Base-by-base conservation (phyloP, 208 protist genomes). In the Acanthamoeba rhysodes region DNA sequence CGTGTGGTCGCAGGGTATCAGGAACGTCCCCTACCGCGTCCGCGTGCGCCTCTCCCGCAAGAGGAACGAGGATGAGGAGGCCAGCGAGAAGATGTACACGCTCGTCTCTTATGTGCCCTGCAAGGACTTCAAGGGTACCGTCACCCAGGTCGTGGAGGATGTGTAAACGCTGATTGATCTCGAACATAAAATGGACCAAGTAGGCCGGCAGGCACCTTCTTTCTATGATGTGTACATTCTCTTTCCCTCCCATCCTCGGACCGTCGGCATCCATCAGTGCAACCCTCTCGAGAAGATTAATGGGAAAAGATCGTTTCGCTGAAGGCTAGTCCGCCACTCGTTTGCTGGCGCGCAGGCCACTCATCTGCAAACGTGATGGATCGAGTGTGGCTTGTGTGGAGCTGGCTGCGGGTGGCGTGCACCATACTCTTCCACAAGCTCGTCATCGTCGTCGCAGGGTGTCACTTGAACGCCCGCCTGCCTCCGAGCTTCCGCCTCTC, bases 1-100 rank as follows among this genome's bases (percentile, higher is more conserved):
- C 97, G 95, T 99, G 91, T 99, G 99, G 99, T 98, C 98, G 96
- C 98, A 99, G 97, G 99, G 99, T 95, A 97, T 99, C 90, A 97
- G 97, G 64, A 98, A 98, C 74, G 97, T 98, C 37, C 99, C 99
- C 82, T 96, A 98, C 97, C 98, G 99, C 94, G 98, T 99, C 34
- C 99, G 99, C 95, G 98, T 99, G 34, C 96, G 98, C 91, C 97
- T 99, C 74, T 95, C 98, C 95, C 97, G 98, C 98, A 97, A 95
- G 80, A 97, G 98, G 96, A 98, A 98, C 95, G 98, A 99, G 57
- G 98, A 98, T 80, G 98, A 98, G 96, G 97, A 98, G 24, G 97
- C 98, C 88, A 96, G 96, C 48, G 96, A 98, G 70, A 98, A 98
- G 96, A 95, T 98, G 37, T 98, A 98, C 97, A 98, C 98, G 45